Evolutionary conservation across 768 basidiomycete species (phyloP).

Genomic region (Leccinum olivaceopallidum): DNA sequence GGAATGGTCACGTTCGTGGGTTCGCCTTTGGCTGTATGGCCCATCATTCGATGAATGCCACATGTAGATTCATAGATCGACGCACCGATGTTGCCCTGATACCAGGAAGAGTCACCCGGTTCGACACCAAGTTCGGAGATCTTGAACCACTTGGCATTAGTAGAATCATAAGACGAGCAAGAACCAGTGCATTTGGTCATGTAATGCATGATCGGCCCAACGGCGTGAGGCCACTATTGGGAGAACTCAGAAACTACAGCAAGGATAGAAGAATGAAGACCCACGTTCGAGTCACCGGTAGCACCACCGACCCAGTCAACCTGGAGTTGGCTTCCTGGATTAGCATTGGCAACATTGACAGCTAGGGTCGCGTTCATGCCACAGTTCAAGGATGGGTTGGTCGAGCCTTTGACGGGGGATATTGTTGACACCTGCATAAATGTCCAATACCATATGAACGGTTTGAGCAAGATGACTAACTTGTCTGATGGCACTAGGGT

Average conservation of each 20-base stretch:
- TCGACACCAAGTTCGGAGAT: constrained; percentile 52
- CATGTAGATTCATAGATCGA: constrained; percentile 6
- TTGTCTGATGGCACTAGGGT: constrained; percentile 44
- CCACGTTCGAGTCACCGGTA: constrained; percentile 38
- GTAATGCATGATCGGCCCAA: constrained; percentile 73
- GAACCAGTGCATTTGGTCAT: constrained; percentile 59
- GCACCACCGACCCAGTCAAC: constrained; percentile 54
- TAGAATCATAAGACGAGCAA: constrained; percentile 61
- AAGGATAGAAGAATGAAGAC: constrained; percentile 7
- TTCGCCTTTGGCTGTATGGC: constrained; percentile 35
- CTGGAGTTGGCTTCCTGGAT: constrained; percentile 54
- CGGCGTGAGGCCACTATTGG: constrained; percentile 52
- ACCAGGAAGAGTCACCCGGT: constrained; percentile 42
- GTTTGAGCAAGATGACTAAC: constrained; percentile 21
- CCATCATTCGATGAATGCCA: not conserved
- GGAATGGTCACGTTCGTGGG: constrained; percentile 48
- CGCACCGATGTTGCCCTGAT: constrained; percentile 50
- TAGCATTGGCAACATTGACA: constrained; percentile 49
- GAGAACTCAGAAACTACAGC: not conserved
- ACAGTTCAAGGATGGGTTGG: constrained; percentile 58
- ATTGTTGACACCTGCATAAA: constrained; percentile 34
- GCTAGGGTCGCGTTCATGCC: constrained; percentile 55
- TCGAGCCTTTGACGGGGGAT: constrained; percentile 55
- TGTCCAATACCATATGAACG: not conserved
- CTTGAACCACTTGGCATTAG: constrained; percentile 73